These are phyloP conservation scores for Lentinus polychrous DNA, from an alignment of 1,284 basidiomycete species.

Conservation along the genomic window DNA sequence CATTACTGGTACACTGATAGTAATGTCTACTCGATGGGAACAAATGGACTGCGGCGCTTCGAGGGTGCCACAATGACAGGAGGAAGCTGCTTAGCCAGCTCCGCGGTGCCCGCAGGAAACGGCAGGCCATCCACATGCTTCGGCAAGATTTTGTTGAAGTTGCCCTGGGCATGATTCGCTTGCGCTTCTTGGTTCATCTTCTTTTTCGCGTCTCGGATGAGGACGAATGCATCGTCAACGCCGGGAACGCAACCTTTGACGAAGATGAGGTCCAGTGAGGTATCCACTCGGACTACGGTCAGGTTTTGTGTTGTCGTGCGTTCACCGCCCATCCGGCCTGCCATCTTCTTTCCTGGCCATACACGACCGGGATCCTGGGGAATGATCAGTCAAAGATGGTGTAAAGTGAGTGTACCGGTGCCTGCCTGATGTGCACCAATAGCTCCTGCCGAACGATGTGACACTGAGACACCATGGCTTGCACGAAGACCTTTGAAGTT, in stretches of 20 bases:
- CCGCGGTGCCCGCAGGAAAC: constrained; percentile 85
- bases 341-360: constrained; percentile 98
- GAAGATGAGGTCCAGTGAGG: constrained; percentile 80
- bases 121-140: constrained; percentile 81
- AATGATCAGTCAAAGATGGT: constrained; percentile 7
- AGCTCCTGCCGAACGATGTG: constrained; percentile 90
- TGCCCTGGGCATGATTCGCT: constrained; percentile 67
- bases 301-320: constrained; percentile 88
- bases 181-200: constrained; percentile 58
- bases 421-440: constrained; percentile 91
- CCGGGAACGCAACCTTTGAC: constrained; percentile 74
- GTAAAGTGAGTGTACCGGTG: constrained; percentile 14
- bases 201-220: constrained; percentile 83
- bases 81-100: constrained; percentile 65
- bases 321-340: constrained; percentile 86
- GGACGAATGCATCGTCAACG: constrained; percentile 64
- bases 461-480: constrained; percentile 94
- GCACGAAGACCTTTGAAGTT: constrained; percentile 89
- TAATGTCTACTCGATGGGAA: constrained; percentile 55
- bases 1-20: constrained; percentile 68
- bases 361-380: constrained; percentile 86
- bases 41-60: constrained; percentile 69
- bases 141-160: constrained; percentile 77
- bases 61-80: constrained; percentile 62
- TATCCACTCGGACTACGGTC: constrained; percentile 84